Evolutionary conservation across 805 yeast genomes (phyloP), one percentile per base, ranked within the genome.

Genomic region (Lipomyces mesembrius): DNA sequence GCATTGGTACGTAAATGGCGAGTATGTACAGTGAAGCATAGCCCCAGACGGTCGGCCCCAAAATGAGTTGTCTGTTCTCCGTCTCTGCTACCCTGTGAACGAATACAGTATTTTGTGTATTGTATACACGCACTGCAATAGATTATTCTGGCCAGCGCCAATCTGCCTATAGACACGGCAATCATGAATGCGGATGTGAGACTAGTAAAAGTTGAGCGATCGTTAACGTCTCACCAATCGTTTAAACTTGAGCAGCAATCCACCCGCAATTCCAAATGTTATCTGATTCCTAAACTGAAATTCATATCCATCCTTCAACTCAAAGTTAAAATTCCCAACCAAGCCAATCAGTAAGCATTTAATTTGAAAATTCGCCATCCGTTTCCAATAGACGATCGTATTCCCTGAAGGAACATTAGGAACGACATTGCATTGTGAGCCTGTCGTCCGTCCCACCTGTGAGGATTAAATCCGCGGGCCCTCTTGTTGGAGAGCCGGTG

Each of bases 321-420:
- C 27, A 25, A 25, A 25, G 27, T 25, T 2, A 25, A 25, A 25
- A 25, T 25, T 25, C 27, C 27, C 27, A 25, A 25, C 27, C 27
- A 25, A 25, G 2, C 2, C 27, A 25, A 25, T 25, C 27, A 25
- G 27, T 25, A 25, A 25, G 27, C 2, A 25, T 25, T 25, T 25
- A 25, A 25, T 25, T 25, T 25, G 2, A 25, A 25, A 25, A 25
- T 25, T 25, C n/a, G n/a, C n/a, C n/a, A n/a, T 25, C 49, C 37
- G 1, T 63, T 57, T 17, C 71, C 69, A 9, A 68, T 65, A 46
- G 65, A 68, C 7, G 63, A 37, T 25, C 68, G 60, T 14, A 66
- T 64, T 25, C 69, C 69, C 32, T 64, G 66, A 37, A 65, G 27
- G 43, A 67, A 62, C 32, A 2, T 25, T 25, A 25, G 27, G n/a